Evolutionary conservation across 192 early-diverging fungal species (phyloP), one percentile per base, ranked within the genome.

Genomic region (Backusella morwellensis): DNA sequence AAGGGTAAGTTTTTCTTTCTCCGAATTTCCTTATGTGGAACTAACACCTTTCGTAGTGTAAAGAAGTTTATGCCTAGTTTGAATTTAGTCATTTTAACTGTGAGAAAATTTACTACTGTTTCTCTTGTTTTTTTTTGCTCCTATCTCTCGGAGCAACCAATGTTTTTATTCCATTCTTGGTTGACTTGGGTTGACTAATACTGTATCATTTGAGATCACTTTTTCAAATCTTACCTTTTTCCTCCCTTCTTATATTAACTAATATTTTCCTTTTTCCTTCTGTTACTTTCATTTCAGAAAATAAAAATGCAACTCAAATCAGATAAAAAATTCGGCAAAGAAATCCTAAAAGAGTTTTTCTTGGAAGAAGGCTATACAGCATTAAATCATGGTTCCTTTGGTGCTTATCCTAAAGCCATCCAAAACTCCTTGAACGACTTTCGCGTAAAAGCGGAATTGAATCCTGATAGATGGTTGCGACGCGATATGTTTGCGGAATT

Each of bases 301-400:
- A 21, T 21, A 54, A 54, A 54, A 15, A 54, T 54, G 52, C 52
- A 54, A 54, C 19, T 21, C 52, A 54, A 54, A 21, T 54, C 52
- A 21, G 14, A 54, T 2, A n/a, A 21, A 21, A 21, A n/a, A 52
- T 88, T 88, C 66, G 87, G 87, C 66, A 81, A 80, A 74, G 36
- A 77, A 34, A 54, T 83, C 40, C 82, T 83, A 17, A 56, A 74
- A 41, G 75, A 86, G 35, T 91, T 91, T 72, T 72, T 86, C 34
- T 79, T 91, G 29, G 85, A 85, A 6, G 75, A 83, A 12, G 80
- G 75, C 21, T 88, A 78, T 35, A 85, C 83, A 19, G 81, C 88
- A 17, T 78, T 85, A 36, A 92, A 92, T 76, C 87, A 92, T 52
- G 91, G 91, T 23, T 90, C 91, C n/a, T 92, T 80, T 68, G 91